Base-by-base conservation (phyloP, 1,139 yeast species). In the Debaryomyces robertsiae region DNA sequence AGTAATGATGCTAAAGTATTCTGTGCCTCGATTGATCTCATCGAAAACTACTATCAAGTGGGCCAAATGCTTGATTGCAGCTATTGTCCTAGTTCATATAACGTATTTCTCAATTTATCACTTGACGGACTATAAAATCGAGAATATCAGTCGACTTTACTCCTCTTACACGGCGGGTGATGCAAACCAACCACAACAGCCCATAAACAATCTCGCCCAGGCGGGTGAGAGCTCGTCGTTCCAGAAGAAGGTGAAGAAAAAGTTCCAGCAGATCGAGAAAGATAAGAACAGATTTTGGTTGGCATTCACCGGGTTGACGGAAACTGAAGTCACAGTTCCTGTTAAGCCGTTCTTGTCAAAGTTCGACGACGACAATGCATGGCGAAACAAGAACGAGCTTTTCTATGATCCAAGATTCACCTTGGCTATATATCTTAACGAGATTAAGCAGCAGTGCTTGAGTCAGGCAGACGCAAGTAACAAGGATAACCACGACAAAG, bases 401-500 rank as follows among this genome's bases (percentile, higher is more conserved):
- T 55, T 44, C 38, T 70, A 54, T 46, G 77, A 72, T 43, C 77
- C 77, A 4, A 52, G 77, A 38, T 59, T 70, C 40, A 67, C 77
- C 0, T 50, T 63, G 30, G 48, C 73, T 1, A 65, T 67, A 3
- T 67, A 65, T 46, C 43, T 69, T 35, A 55, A 61, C 43, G 58
- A 63, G 35, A 49, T 70, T 10, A 57, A 54, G 36, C 38, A 43
- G 14, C 49, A 48, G 25, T 53, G 46, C 33, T 17, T 45, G 36
- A 33, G 46, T 35, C 41, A 51, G 45, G 38, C 23, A 16, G 36
- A 17, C n/a, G 9, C 28, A 16, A 27, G 23, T n/a, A 9, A 18
- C 11, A 38, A 19, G 9, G 24, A 19, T 3, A 29, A 17, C 6
- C 25, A 31, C 11, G 41, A 38, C 10, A 38, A 36, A 16, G 44